These are phyloP conservation scores for Alternaria sp. DNA, from an alignment of 2,329 filamentous ascomycete genomes.

Conservation along the genomic window DNA sequence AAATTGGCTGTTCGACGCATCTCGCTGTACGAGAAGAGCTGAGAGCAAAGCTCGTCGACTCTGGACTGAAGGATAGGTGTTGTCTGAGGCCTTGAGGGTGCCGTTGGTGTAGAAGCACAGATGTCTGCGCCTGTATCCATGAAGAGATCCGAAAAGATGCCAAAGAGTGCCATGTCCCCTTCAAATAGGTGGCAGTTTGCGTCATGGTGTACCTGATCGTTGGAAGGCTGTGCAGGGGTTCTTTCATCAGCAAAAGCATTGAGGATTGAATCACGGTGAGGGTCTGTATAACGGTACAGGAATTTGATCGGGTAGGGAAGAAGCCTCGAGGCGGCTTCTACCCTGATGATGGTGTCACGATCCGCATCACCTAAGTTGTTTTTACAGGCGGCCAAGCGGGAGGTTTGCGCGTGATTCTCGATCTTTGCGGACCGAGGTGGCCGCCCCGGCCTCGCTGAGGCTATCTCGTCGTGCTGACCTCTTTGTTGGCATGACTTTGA, in stretches of 20 bases:
- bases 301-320: slow-evolving; percentile 16
- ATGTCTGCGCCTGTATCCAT: background rate
- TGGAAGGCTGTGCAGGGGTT: slow-evolving; percentile 2
- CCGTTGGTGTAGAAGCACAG: slow-evolving; percentile 1
- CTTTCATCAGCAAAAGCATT: slow-evolving; percentile 17
- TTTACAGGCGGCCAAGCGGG: background rate
- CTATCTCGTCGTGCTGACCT: slow-evolving; percentile 11
- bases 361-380: background rate
- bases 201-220: background rate
- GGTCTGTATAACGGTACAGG: slow-evolving; percentile 26
- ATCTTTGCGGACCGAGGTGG: background rate
- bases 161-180: slow-evolving; percentile 1
- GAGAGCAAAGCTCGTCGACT: background rate
- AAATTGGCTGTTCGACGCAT: background rate
- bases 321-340: background rate
- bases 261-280: slow-evolving; percentile 12
- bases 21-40: background rate
- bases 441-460: slow-evolving; percentile 2
- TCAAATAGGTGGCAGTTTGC: background rate
- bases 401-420: background rate
- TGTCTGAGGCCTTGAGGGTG: background rate
- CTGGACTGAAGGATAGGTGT: background rate
- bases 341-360: background rate
- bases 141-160: slow-evolving; percentile 18
- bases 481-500: slow-evolving; percentile 9